Percentiles rank a stretch among this genome's conserved stretches.
Evolutionary conservation across 2,329 filamentous ascomycete genomes (phyloP).

Genomic region (Coniochaeta ligniaria): DNA sequence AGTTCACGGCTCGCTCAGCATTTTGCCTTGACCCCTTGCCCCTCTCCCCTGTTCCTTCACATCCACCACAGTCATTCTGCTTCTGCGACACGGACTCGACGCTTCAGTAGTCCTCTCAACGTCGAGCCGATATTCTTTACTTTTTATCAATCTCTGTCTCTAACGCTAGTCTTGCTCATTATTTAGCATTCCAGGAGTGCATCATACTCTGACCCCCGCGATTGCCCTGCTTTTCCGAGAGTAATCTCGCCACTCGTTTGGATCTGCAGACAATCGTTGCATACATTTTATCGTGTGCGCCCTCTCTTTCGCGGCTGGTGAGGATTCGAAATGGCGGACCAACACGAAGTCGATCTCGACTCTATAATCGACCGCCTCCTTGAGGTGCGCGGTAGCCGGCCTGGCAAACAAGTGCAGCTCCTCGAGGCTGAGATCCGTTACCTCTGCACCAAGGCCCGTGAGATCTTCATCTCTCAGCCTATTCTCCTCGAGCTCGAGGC

Average conservation of each 20-base stretch:
- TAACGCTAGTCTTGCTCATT: neutral
- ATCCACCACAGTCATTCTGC: neutral
- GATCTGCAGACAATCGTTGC: neutral
- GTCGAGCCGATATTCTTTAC: neutral
- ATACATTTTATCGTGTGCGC: slow-evolving; percentile 17
- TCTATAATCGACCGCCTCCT: slow-evolving; percentile 98
- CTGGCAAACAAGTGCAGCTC: slow-evolving; percentile 97
- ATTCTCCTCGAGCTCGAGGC: slow-evolving; percentile 96
- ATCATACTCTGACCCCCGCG: slow-evolving; percentile 1
- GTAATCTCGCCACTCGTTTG: slow-evolving; percentile 2
- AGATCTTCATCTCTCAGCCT: slow-evolving; percentile 99
- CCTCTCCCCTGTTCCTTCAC: neutral
- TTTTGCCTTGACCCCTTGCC: slow-evolving; percentile 1
- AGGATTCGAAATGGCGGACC: slow-evolving; percentile 50
- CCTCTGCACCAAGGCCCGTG: slow-evolving; percentile 95
- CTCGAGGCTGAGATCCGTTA: slow-evolving; percentile 93
- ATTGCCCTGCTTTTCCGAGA: neutral
- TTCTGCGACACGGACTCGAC: neutral
- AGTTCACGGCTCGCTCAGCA: neutral
- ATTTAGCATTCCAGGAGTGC: neutral
- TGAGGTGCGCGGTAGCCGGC: slow-evolving; percentile 94
- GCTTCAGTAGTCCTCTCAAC: neutral
- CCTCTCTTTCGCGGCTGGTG: slow-evolving; percentile 34
- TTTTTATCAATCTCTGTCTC: neutral
- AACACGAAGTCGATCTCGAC: slow-evolving; percentile 92